phyloP scores from a whole-genome alignment of 1,284 basidiomycete genomes.

The Sphagnurus paluster region DNA sequence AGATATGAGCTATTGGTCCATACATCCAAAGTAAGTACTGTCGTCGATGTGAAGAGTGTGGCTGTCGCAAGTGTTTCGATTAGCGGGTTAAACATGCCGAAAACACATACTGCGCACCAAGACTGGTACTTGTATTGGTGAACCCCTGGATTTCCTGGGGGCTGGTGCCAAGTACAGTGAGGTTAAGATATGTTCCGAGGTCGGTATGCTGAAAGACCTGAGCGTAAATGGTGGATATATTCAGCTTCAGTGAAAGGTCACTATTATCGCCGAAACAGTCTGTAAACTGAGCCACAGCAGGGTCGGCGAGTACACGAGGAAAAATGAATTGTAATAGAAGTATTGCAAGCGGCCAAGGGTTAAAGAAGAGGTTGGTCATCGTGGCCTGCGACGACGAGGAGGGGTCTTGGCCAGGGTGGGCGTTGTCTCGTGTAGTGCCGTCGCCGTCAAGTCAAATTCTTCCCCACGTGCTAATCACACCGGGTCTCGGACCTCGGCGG shows the following conservation, averaged over 20 bases:
- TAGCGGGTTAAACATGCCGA: constrained; percentile 15
- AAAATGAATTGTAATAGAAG: constrained; percentile 23
- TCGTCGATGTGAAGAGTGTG: constrained; percentile 82
- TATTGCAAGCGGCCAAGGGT: constrained; percentile 13
- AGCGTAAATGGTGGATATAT: constrained; percentile 71
- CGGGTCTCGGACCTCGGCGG: too few species aligned
- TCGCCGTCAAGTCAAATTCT: neutral
- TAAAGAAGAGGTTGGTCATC: constrained; percentile 23
- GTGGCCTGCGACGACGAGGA: constrained; percentile 23
- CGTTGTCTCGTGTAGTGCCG: constrained; percentile 7
- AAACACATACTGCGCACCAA: constrained; percentile 50
- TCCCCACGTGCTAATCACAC: constrained; percentile 13
- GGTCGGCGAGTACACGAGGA: constrained; percentile 39
- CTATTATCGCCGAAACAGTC: constrained; percentile 58
- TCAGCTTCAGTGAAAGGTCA: constrained; percentile 57
- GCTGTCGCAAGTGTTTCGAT: constrained; percentile 43
- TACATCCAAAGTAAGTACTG: constrained; percentile 76
- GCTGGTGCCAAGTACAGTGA: constrained; percentile 64
- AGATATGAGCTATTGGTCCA: constrained; percentile 72
- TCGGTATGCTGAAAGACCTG: constrained; percentile 58
- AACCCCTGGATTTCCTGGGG: constrained; percentile 60
- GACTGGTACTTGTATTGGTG: constrained; percentile 57
- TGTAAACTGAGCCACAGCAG: constrained; percentile 49
- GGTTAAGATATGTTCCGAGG: constrained; percentile 53
- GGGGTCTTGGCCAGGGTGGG: constrained; percentile 8